A percentile compares a stretch with the other conserved stretches of the same genome.
Evolutionary conservation across 495 filamentous ascomycete species (phyloP).

Genomic region (Ramalina intermedia): DNA sequence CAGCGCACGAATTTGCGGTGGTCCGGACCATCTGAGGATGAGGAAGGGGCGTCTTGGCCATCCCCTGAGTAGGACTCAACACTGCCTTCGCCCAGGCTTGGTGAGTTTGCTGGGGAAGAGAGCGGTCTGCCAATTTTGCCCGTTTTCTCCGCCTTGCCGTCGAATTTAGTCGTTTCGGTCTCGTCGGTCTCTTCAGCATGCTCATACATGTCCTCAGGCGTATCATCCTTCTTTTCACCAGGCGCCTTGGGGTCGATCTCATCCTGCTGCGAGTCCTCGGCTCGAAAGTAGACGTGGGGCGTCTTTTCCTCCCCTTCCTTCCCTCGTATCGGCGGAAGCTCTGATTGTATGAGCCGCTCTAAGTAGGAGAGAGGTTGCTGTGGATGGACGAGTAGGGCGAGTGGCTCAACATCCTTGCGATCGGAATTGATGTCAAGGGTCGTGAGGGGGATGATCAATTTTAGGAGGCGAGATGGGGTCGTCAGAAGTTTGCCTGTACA

Average conservation of each 20-base stretch:
- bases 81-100: constrained; percentile 29
- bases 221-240: constrained; percentile 15
- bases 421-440: constrained; percentile 41
- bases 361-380: constrained; percentile 89
- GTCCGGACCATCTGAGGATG: constrained; percentile 9
- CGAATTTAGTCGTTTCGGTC: constrained; percentile 33
- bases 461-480: constrained; percentile 78
- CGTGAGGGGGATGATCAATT: constrained; percentile 71
- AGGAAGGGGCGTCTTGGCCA: constrained; percentile 31
- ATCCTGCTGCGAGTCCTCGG: constrained; percentile 55
- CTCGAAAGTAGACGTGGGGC: constrained; percentile 65
- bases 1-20: constrained; percentile 66
- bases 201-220: constrained; percentile 15
- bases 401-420: constrained; percentile 55
- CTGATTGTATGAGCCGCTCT: constrained; percentile 79
- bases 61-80: constrained; percentile 47
- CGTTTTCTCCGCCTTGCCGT: constrained; percentile 31
- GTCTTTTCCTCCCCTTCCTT: constrained; percentile 47
- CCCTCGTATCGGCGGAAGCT: constrained; percentile 55
- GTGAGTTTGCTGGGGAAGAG: too few relatives aligned
- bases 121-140: constrained; percentile 27
- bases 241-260: constrained; percentile 28
- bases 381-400: constrained; percentile 80
- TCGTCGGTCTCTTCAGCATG: constrained; percentile 22
- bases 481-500: constrained; percentile 69